Evolutionary conservation across 257 asterid genomes (phyloP).

Genomic region (Plantago ovata): DNA sequence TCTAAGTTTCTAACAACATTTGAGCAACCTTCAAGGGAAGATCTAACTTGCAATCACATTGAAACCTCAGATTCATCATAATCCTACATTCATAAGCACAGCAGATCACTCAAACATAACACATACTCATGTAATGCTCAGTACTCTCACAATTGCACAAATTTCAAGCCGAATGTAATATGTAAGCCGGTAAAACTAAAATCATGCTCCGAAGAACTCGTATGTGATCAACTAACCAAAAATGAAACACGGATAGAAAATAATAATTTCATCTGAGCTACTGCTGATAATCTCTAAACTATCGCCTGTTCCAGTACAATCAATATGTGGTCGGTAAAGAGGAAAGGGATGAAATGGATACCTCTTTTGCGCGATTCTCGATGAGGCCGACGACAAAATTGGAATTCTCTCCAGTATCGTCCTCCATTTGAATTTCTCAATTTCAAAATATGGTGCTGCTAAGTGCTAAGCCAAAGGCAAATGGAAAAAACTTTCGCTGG

Average conservation of each 20-base stretch:
- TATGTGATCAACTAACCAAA: neutral
- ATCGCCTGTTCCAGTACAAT: neutral
- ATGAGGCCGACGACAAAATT: constrained; percentile 82
- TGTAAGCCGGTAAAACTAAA: too few relatives aligned
- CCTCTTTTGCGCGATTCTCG: constrained; percentile 98
- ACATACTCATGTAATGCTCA: too few relatives aligned
- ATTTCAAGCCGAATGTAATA: too few relatives aligned
- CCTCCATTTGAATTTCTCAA: constrained; percentile 45
- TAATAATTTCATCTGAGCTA: neutral
- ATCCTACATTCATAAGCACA: neutral
- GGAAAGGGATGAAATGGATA: constrained; percentile 11
- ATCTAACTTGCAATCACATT: neutral
- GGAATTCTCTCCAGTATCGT: constrained; percentile 70
- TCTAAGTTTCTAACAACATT: neutral
- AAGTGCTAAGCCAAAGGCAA: too few relatives aligned
- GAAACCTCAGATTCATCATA: neutral
- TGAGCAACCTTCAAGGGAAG: neutral
- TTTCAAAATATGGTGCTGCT: too few relatives aligned
- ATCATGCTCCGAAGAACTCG: too few relatives aligned
- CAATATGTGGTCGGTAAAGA: neutral
- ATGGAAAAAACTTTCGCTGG: too few relatives aligned
- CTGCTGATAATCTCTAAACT: neutral
- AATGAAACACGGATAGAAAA: neutral
- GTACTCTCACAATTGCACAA: too few relatives aligned
- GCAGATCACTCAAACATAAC: neutral